Evolutionary conservation across 192 early-diverging fungal genomes (phyloP).

Genomic region (Backusella tarrabulga): DNA sequence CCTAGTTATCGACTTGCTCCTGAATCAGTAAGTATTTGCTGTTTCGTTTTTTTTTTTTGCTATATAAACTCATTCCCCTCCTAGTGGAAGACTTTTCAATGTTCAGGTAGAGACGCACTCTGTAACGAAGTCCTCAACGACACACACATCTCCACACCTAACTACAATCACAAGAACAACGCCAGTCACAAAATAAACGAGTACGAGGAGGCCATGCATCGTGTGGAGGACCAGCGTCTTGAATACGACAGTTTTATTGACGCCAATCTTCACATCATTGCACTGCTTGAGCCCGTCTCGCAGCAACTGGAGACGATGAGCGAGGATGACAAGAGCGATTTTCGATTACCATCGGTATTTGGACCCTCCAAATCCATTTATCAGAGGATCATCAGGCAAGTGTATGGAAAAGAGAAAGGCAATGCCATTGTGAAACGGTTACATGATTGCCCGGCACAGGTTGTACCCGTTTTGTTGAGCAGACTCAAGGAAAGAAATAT

Average conservation of each 20-base stretch:
- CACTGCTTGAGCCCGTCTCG: constrained; percentile 85
- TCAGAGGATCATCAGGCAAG: constrained; percentile 85
- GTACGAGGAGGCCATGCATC: constrained; percentile 89
- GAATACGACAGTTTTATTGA: constrained; percentile 99
- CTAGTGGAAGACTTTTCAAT: constrained; percentile 53
- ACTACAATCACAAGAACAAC: constrained; percentile 82
- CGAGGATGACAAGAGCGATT: constrained; percentile 68
- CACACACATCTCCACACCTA: constrained; percentile 90
- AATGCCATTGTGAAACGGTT: constrained; percentile 87
- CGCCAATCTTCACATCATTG: constrained; percentile 86
- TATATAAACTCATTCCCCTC: background rate
- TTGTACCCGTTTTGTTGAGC: constrained; percentile 89
- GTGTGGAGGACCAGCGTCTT: constrained; percentile 88
- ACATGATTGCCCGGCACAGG: constrained; percentile 83
- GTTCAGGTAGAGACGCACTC: constrained; percentile 88
- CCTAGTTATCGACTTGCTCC: constrained; percentile 75
- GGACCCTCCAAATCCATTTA: constrained; percentile 86
- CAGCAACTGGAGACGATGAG: constrained; percentile 77
- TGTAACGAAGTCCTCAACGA: constrained; percentile 94
- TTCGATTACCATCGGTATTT: constrained; percentile 73
- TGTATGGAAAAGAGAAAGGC: constrained; percentile 85
- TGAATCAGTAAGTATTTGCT: constrained; percentile 49
- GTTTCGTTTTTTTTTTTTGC: background rate
- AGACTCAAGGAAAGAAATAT: constrained; percentile 98
- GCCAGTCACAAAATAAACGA: constrained; percentile 86